Percentiles rank a stretch among this genome's conserved stretches.
phyloP scores from a whole-genome alignment of 2,329 filamentous ascomycete species.

The Calonectria pteridis region DNA sequence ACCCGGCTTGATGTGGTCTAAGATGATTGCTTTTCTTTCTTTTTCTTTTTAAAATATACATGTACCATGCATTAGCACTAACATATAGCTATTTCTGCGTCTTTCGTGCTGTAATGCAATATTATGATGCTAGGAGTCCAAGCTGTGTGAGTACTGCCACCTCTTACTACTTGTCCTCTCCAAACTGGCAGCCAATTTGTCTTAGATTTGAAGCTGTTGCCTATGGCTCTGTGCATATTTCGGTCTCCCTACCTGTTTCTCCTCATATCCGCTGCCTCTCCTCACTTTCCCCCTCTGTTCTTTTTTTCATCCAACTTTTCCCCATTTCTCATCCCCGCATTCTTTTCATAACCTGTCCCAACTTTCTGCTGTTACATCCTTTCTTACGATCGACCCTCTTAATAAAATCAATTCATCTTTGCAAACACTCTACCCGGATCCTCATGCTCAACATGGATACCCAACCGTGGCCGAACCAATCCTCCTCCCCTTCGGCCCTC shows the following conservation, averaged over 20 bases:
- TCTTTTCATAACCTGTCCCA: not conserved
- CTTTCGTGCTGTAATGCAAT: not conserved
- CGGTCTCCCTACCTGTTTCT: not conserved
- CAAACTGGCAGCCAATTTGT: not conserved
- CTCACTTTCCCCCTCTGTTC: not conserved
- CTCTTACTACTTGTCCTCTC: not conserved
- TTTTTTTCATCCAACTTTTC: not conserved
- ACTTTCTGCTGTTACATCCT: not conserved
- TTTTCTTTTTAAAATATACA: too few relatives aligned
- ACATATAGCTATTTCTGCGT: not conserved
- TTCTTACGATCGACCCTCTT: not conserved
- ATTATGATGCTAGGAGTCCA: not conserved
- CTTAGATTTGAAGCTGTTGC: not conserved
- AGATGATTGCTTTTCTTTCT: not conserved
- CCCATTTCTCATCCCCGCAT: not conserved
- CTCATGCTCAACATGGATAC: constrained; percentile 2
- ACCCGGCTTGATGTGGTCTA: not conserved
- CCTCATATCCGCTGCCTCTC: not conserved
- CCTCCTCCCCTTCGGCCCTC: not conserved
- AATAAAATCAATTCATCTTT: not conserved
- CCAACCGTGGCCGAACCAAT: not conserved
- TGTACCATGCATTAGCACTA: not conserved
- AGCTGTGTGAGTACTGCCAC: not conserved
- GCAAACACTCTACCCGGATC: not conserved
- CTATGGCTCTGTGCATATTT: not conserved